Evolutionary conservation across 208 protist genomes (phyloP).

Genomic region (Trypanosoma mega): DNA sequence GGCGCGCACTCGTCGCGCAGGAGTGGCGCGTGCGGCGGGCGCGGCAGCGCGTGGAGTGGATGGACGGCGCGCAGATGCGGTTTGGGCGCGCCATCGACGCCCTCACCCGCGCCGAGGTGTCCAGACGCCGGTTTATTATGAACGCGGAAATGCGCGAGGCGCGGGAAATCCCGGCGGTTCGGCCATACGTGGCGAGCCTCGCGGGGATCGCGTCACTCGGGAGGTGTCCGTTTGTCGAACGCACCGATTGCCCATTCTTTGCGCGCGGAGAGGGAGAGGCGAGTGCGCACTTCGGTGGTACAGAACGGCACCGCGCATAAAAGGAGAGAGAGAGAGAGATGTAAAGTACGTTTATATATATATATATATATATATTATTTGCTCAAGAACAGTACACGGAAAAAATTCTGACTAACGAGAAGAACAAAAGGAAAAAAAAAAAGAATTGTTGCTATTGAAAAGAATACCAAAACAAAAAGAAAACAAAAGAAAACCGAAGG

Average conservation of each 20-base stretch:
- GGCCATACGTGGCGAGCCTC: constrained; percentile 20
- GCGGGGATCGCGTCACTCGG: constrained; percentile 16
- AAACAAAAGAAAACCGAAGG: too few relatives aligned
- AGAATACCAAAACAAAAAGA: too few relatives aligned
- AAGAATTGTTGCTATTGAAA: too few relatives aligned
- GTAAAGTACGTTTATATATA: neutral
- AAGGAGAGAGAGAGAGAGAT: too few relatives aligned
- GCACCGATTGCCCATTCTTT: constrained; percentile 28
- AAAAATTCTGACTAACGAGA: too few relatives aligned
- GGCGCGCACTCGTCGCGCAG: constrained; percentile 1
- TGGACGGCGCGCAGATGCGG: constrained; percentile 25
- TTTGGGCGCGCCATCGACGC: constrained; percentile 12
- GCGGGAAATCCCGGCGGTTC: constrained; percentile 10
- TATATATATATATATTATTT: neutral
- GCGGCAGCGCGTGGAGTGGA: constrained; percentile 14
- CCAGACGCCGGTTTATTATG: constrained; percentile 13
- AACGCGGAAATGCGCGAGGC: constrained; percentile 19
- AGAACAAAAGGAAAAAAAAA: too few relatives aligned
- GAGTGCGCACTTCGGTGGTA: constrained; percentile 20
- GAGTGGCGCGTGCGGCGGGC: constrained; percentile 16
- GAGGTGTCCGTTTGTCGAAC: constrained; percentile 22
- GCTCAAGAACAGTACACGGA: too few relatives aligned
- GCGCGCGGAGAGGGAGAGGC: constrained; percentile 16
- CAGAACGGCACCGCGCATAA: too few relatives aligned
- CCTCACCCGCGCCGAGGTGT: constrained; percentile 12